These are phyloP conservation scores for Cymodocea nodosa DNA, from an alignment of 116 monocot species.

Conservation along the genomic window DNA sequence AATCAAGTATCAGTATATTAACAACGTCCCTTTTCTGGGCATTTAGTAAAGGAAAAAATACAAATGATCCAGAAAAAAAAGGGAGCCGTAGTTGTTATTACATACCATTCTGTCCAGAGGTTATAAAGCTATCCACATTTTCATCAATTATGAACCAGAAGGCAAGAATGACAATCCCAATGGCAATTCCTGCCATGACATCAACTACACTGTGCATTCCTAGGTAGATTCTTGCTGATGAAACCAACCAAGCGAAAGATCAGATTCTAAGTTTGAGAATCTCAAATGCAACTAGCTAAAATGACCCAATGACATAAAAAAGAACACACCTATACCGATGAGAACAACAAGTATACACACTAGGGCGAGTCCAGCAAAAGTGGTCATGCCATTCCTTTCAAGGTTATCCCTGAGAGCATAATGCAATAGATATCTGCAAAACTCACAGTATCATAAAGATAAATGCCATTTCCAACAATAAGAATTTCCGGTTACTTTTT, in stretches of 20 bases:
- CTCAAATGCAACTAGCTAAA: background rate
- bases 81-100: background rate
- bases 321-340: slow-evolving; percentile 38
- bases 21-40: background rate
- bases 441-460: background rate
- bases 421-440: slow-evolving; percentile 61
- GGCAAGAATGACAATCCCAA: slow-evolving; percentile 46
- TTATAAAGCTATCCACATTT: slow-evolving; percentile 57
- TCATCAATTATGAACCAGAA: slow-evolving; percentile 61
- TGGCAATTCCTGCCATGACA: slow-evolving; percentile 54
- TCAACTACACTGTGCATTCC: slow-evolving; percentile 96
- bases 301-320: background rate
- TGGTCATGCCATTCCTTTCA: slow-evolving; percentile 17
- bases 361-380: slow-evolving; percentile 24
- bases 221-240: slow-evolving; percentile 70
- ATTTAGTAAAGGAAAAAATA: background rate
- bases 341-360: slow-evolving; percentile 39
- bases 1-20: background rate
- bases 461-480: background rate
- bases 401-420: slow-evolving; percentile 28
- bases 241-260: background rate
- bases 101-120: slow-evolving; percentile 73
- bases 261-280: background rate
- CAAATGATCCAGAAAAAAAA: background rate
- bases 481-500: no score